Conservation (phyloP, 257 asterid species). For the Lycium barbarum region DNA sequence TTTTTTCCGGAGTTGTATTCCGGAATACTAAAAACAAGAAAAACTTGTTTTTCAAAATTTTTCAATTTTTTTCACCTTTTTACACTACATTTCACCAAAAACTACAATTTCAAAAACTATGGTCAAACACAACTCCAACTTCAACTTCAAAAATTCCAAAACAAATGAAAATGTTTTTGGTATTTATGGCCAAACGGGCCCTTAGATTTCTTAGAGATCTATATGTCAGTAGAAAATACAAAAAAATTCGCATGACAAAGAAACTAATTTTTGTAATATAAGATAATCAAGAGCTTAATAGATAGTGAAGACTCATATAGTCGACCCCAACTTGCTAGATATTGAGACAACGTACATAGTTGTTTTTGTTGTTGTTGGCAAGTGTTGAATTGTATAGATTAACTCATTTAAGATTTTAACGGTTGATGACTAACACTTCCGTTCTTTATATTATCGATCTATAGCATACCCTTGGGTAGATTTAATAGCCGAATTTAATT, state of each 20-base stretch:
- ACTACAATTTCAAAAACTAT: no score
- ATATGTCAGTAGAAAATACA: background rate
- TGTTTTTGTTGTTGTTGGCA: background rate
- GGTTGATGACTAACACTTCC: background rate
- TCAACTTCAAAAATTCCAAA: no score
- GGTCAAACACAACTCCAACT: no score
- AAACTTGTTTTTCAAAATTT: no score
- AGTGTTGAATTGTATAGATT: background rate
- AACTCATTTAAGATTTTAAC: background rate
- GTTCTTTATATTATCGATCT: no score
- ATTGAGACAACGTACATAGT: background rate
- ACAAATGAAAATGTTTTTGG: no score
- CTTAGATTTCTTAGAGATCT: background rate
- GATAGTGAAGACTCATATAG: background rate
- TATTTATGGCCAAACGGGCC: background rate
- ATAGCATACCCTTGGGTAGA: no score
- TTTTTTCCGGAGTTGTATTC: no score
- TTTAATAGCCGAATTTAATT: no score
- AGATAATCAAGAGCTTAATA: background rate
- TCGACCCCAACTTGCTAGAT: background rate
- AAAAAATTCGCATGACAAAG: background rate
- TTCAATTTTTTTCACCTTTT: no score
- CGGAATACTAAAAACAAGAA: no score
- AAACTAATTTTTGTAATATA: background rate
- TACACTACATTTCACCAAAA: no score